Conservation (phyloP, 176 grass and related monocot species). For the Paspalum notatum region DNA sequence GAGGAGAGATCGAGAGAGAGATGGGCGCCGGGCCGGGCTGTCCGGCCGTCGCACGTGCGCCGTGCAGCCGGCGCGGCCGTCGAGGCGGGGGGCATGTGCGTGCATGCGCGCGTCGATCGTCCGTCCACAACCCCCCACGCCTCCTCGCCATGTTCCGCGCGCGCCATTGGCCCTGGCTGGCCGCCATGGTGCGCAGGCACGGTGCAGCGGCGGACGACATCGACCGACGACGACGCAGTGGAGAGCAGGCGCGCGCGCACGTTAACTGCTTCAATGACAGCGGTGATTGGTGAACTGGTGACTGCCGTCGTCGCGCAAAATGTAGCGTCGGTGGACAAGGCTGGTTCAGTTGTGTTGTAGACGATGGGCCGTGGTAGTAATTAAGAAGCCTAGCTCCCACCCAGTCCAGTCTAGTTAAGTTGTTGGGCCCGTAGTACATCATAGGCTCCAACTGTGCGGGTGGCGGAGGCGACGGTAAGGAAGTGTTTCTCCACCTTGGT, state of each 20-base stretch:
- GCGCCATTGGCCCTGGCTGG: not conserved
- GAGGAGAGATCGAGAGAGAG: not conserved
- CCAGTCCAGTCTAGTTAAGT: no score
- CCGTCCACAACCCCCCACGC: not conserved
- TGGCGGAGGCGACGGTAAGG: no score
- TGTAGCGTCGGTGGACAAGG: no score
- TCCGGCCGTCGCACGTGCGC: slow-evolving; percentile 55
- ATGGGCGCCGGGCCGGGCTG: not conserved
- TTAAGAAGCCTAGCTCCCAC: no score
- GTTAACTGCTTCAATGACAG: not conserved
- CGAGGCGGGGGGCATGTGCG: slow-evolving; percentile 59
- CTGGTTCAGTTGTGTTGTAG: no score
- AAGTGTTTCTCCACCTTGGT: no score
- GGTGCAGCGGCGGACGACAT: not conserved
- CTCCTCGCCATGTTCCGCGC: slow-evolving; percentile 23
- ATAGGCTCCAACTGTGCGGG: no score
- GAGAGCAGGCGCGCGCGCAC: not conserved
- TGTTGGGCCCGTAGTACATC: no score
- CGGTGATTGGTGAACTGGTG: no score
- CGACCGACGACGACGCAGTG: no score
- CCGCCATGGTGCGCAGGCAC: not conserved
- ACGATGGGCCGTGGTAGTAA: no score
- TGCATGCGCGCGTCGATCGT: not conserved
- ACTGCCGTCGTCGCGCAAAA: no score
- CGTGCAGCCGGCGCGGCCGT: slow-evolving; percentile 40